These are phyloP conservation scores for Leccinellum rugosiceps DNA, from an alignment of 768 basidiomycete genomes.

Conservation along the genomic window DNA sequence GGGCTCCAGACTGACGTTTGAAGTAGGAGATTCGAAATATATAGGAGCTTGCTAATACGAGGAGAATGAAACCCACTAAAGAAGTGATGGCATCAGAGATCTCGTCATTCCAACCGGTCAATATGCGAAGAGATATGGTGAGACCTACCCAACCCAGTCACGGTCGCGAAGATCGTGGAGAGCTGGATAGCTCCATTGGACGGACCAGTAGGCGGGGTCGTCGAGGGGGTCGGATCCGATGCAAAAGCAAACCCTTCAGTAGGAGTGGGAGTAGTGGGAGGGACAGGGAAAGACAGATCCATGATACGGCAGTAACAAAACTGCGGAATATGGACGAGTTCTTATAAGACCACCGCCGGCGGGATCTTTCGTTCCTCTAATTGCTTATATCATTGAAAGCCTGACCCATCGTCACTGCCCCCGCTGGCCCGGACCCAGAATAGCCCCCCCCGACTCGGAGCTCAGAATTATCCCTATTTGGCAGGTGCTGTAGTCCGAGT, in stretches of 20 bases:
- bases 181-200: conserved; percentile 2
- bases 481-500: not conserved
- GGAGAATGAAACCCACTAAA: conserved; percentile 13
- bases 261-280: not conserved
- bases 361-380: too few relatives aligned
- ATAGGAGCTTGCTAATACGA: conserved; percentile 1
- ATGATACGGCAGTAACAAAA: not conserved
- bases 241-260: not conserved
- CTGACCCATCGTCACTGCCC: too few relatives aligned
- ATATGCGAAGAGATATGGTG: not conserved
- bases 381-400: too few relatives aligned
- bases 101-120: not conserved
- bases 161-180: conserved; percentile 8
- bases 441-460: too few relatives aligned
- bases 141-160: conserved; percentile 15
- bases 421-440: too few relatives aligned
- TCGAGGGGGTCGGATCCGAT: not conserved
- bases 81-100: not conserved
- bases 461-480: not conserved
- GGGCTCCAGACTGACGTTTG: not conserved
- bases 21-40: conserved; percentile 1
- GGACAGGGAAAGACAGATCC: not conserved
- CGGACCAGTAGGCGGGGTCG: not conserved
- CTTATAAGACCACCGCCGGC: not conserved
- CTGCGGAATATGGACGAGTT: not conserved